Conservation (phyloP, 257 asterid genomes). For the Solanum medicagineum region DNA sequence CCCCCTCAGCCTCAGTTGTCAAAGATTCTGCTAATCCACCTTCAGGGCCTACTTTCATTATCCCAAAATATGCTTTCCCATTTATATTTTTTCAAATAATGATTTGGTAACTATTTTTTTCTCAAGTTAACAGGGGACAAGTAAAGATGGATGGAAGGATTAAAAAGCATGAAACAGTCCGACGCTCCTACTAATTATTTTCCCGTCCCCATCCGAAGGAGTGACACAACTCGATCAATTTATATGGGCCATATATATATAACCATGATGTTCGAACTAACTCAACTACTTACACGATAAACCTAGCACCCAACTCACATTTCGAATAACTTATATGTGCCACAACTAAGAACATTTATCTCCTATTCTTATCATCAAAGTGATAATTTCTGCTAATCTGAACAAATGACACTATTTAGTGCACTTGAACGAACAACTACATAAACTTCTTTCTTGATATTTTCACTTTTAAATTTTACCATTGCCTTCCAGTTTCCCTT, state of each 20-base stretch:
- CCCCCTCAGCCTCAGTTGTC: slow-evolving; percentile 67
- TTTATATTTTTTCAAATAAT: no score
- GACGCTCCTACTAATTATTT: neutral
- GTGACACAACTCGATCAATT: neutral
- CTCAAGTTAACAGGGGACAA: no score
- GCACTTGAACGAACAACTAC: neutral
- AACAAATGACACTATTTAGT: neutral
- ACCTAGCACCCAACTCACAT: neutral
- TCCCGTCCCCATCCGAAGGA: no score
- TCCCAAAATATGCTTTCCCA: slow-evolving; percentile 90
- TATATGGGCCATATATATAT: neutral
- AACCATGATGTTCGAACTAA: neutral
- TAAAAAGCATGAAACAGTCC: no score
- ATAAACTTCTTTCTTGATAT: neutral
- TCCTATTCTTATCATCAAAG: neutral
- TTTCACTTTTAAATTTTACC: neutral
- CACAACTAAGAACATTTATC: neutral
- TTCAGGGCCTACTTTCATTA: slow-evolving; percentile 89
- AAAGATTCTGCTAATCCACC: slow-evolving; percentile 85
- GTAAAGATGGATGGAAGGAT: no score
- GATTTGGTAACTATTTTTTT: no score
- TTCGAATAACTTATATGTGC: neutral
- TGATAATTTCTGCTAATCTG: neutral
- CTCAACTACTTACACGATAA: neutral
- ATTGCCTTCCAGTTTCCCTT: no score